Evolutionary conservation across 257 asterid species (phyloP).

Genomic region (Solanum chaucha): DNA sequence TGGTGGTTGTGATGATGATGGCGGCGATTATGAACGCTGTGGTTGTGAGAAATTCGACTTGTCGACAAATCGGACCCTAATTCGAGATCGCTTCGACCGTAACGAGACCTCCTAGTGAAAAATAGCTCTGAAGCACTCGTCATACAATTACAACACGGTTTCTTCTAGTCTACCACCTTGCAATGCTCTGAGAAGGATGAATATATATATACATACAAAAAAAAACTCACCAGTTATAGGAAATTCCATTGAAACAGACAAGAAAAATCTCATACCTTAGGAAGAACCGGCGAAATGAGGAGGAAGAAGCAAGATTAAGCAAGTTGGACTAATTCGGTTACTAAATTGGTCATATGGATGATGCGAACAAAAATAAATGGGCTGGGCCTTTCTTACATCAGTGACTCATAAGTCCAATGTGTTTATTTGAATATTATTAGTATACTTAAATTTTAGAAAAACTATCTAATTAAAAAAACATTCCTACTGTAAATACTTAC

Average conservation of each 20-base stretch:
- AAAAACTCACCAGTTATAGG: neutral
- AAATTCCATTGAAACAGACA: neutral
- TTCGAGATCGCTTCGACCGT: slow-evolving; percentile 46
- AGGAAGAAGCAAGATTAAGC: neutral
- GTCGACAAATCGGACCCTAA: slow-evolving; percentile 18
- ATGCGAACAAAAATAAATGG: neutral
- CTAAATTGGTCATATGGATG: neutral
- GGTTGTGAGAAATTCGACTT: slow-evolving; percentile 13
- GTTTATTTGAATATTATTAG: neutral
- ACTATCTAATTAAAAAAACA: neutral
- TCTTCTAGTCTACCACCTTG: neutral
- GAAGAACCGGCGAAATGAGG: neutral
- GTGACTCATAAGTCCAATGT: neutral
- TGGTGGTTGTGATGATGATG: slow-evolving; percentile 15
- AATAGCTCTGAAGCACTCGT: slow-evolving; percentile 87
- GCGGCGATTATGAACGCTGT: slow-evolving; percentile 25
- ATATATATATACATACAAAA: neutral
- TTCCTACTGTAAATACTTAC: neutral
- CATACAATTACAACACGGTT: slow-evolving; percentile 33
- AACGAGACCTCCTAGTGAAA: slow-evolving; percentile 58
- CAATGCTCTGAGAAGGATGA: neutral
- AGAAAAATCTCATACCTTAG: neutral
- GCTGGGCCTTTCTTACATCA: neutral
- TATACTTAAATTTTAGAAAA: neutral
- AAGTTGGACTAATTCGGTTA: neutral